Percentiles rank a stretch among this genome's conserved stretches.
These are phyloP conservation scores for Botrytis fragariae DNA, from an alignment of 2,329 filamentous ascomycete species.

Conservation along the genomic window DNA sequence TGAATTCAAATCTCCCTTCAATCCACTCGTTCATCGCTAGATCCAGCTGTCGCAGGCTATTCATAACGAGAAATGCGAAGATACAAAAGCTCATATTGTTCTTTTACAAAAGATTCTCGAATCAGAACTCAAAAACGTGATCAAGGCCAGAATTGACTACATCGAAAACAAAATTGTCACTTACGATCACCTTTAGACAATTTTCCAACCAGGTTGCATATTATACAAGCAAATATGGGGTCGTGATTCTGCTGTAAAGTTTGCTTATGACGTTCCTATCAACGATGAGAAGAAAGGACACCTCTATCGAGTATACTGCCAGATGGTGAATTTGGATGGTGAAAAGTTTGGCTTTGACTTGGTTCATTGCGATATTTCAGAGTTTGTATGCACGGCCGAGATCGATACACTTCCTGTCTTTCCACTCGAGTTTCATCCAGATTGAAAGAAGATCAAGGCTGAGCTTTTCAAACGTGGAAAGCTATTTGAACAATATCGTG, in stretches of 20 bases:
- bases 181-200: conserved; percentile 53
- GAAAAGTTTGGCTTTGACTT: conserved; percentile 45
- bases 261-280: conserved; percentile 37
- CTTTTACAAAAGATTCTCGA: conserved; percentile 49
- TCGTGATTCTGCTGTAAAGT: conserved; percentile 43
- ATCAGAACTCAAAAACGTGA: conserved; percentile 50
- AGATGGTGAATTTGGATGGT: conserved; percentile 50
- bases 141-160: conserved; percentile 51
- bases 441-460: conserved; percentile 39
- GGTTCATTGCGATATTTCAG: conserved; percentile 40
- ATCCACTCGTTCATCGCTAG: conserved; percentile 67
- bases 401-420: conserved; percentile 46
- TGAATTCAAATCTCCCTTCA: conserved; percentile 59
- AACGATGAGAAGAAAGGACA: conserved; percentile 38
- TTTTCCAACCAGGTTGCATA: conserved; percentile 49
- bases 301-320: conserved; percentile 42
- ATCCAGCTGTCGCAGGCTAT: conserved; percentile 45
- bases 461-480: conserved; percentile 44
- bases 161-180: conserved; percentile 53
- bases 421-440: conserved; percentile 46
- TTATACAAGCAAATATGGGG: conserved; percentile 44
- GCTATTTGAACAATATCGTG: conserved; percentile 46
- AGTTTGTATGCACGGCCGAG: conserved; percentile 46
- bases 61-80: conserved; percentile 44
- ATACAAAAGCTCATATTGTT: conserved; percentile 47